phyloP scores from a whole-genome alignment of 177 flowering plant genomes.

The Vitis hybrid region DNA sequence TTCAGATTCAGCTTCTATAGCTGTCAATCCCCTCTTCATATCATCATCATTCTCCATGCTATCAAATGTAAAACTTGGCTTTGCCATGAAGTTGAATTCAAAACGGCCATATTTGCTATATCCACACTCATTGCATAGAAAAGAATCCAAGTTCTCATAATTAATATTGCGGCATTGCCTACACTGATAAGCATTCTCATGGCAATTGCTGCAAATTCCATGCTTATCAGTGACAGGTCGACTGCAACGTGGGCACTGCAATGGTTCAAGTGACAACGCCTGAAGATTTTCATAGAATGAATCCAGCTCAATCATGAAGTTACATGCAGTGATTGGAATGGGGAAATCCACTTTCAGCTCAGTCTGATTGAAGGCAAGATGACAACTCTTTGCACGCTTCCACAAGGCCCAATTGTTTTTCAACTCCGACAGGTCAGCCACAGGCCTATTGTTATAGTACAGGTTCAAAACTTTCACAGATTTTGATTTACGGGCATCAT shows the following conservation, averaged over 20 bases:
- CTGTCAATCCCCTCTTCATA: conserved; percentile 94
- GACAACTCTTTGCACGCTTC: conserved; percentile 98
- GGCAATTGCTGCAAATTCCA: conserved; percentile 96
- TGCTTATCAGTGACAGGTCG: conserved; percentile 95
- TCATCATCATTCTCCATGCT: conserved; percentile 99
- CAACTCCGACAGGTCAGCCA: conserved; percentile 92
- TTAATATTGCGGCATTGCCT: conserved; percentile 98
- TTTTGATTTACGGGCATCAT: conserved; percentile 97
- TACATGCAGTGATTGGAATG: conserved; percentile 97
- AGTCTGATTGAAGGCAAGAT: conserved; percentile 90
- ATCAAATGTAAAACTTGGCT: conserved; percentile 96
- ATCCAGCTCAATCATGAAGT: conserved; percentile 98
- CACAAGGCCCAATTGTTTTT: conserved; percentile 98
- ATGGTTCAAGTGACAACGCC: conserved; percentile 91
- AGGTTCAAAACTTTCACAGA: conserved; percentile 94
- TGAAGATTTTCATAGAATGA: conserved; percentile 99
- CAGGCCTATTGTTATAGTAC: conserved; percentile 97
- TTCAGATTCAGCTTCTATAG: conserved; percentile 97
- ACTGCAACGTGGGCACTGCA: conserved; percentile 99
- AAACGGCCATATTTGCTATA: conserved; percentile 99
- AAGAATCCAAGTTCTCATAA: conserved; percentile 97
- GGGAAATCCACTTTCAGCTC: conserved; percentile 97
- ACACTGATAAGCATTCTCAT: conserved; percentile 99
- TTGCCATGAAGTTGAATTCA: conserved; percentile 98
- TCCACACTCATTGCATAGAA: conserved; percentile 98